Percentiles rank a stretch among this genome's conserved stretches.
Evolutionary conservation across 2,329 filamentous ascomycete species (phyloP).

Genomic region (Penicillium verrucosum): DNA sequence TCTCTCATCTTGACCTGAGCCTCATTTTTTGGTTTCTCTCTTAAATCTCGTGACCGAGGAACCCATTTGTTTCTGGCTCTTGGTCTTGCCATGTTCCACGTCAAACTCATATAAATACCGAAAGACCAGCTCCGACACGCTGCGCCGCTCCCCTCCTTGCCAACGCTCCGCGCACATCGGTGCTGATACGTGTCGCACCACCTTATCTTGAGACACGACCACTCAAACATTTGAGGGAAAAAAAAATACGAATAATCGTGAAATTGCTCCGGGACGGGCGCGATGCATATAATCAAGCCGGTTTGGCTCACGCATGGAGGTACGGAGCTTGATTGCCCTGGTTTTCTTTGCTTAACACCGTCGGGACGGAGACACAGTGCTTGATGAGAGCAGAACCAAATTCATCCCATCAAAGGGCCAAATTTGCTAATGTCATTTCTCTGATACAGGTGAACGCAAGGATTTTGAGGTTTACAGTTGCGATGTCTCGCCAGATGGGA

Average conservation of each 20-base stretch:
- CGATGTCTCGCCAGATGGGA: conserved; percentile 92
- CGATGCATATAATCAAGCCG: conserved; percentile 88
- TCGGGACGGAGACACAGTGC: background rate
- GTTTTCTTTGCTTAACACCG: background rate
- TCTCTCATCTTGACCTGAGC: conserved; percentile 4
- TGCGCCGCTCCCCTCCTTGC: conserved; percentile 1
- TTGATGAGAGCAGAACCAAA: background rate
- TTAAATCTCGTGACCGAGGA: background rate
- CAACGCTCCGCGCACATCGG: background rate
- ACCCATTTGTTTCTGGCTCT: background rate
- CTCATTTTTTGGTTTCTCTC: background rate
- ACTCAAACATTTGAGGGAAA: background rate
- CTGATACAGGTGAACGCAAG: conserved; percentile 76
- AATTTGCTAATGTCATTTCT: conserved; percentile 16
- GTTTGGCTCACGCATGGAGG: conserved; percentile 93
- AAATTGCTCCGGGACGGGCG: conserved; percentile 9
- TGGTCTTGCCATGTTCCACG: conserved; percentile 30
- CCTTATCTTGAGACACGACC: background rate
- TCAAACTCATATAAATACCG: conserved; percentile 8
- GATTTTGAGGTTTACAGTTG: conserved; percentile 99
- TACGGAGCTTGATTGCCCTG: conserved; percentile 34
- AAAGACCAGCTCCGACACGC: conserved; percentile 5
- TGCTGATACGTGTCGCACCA: background rate
- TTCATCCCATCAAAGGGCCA: background rate
- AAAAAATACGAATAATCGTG: conserved; percentile 2